Percentiles rank a stretch among this genome's conserved stretches.
Evolutionary conservation across 768 basidiomycete species (phyloP).

Genomic region (Clitopilus passeckerianus): DNA sequence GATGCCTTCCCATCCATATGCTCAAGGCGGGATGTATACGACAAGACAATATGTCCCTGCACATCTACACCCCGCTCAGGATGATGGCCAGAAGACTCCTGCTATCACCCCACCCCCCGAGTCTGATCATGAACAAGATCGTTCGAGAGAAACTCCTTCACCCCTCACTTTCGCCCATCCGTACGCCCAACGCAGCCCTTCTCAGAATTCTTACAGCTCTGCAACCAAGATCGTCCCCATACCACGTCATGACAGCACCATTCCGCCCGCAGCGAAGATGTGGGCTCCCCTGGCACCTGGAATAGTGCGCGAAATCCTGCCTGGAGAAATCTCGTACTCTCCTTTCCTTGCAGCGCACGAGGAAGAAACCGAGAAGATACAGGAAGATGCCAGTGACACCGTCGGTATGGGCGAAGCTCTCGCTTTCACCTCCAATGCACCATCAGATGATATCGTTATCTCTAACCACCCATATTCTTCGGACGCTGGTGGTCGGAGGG

Average conservation of each 20-base stretch:
- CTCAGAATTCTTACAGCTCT: constrained; percentile 28
- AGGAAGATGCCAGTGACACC: constrained; percentile 34
- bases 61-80: constrained; percentile 4
- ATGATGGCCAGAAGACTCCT: constrained; percentile 26
- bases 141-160: not conserved
- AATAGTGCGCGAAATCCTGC: constrained; percentile 37
- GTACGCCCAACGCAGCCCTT: constrained; percentile 29
- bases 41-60: constrained; percentile 12
- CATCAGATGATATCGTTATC: constrained; percentile 40
- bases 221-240: constrained; percentile 26
- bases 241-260: constrained; percentile 27
- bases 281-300: constrained; percentile 46
- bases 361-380: constrained; percentile 11
- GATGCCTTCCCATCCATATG: constrained; percentile 45
- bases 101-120: constrained; percentile 18
- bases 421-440: constrained; percentile 31
- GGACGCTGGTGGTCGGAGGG: constrained; percentile 6
- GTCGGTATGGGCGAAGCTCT: constrained; percentile 65
- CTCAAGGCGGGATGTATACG: constrained; percentile 32
- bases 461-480: constrained; percentile 26
- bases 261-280: constrained; percentile 42
- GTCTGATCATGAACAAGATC: not conserved
- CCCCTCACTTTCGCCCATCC: constrained; percentile 26
- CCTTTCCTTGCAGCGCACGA: constrained; percentile 30
- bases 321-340: constrained; percentile 42